Conservation (phyloP, 164 flowering plant genomes). For the Pachysandra terminalis region DNA sequence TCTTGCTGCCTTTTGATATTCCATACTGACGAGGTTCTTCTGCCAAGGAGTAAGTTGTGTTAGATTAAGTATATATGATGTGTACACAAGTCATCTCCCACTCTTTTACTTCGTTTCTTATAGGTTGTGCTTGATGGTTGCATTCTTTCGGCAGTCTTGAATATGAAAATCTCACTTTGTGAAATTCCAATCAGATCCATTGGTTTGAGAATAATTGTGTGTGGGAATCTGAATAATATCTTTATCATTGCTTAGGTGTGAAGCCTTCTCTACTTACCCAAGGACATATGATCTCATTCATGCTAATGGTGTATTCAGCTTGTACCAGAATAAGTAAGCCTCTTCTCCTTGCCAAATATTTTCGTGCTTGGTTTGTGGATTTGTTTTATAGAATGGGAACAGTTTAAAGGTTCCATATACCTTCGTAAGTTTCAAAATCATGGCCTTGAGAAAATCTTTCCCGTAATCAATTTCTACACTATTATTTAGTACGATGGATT, state of each 20-base stretch:
- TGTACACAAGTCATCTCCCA: neutral
- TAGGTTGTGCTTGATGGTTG: neutral
- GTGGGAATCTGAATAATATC: constrained; percentile 7
- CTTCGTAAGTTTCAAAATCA: neutral
- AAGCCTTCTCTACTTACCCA: constrained; percentile 90
- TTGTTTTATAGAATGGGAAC: neutral
- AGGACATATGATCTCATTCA: constrained; percentile 83
- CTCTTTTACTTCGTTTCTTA: neutral
- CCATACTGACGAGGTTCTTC: neutral
- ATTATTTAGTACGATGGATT: no score
- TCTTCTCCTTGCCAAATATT: neutral
- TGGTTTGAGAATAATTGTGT: neutral
- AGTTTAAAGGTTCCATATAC: neutral
- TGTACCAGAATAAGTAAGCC: constrained; percentile 70
- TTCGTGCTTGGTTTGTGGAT: neutral
- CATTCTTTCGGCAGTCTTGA: neutral
- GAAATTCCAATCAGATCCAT: neutral
- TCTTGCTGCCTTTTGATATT: neutral
- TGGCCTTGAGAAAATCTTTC: neutral
- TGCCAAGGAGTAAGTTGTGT: neutral
- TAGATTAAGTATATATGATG: no score
- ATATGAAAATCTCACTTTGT: neutral
- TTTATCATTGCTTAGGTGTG: constrained; percentile 61
- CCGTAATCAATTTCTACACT: neutral
- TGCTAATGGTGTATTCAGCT: constrained; percentile 67